Percentiles rank a stretch among this genome's conserved stretches.
These are phyloP conservation scores for Leptographium galeiforme DNA, from an alignment of 2,329 filamentous ascomycete species.

Conservation along the genomic window DNA sequence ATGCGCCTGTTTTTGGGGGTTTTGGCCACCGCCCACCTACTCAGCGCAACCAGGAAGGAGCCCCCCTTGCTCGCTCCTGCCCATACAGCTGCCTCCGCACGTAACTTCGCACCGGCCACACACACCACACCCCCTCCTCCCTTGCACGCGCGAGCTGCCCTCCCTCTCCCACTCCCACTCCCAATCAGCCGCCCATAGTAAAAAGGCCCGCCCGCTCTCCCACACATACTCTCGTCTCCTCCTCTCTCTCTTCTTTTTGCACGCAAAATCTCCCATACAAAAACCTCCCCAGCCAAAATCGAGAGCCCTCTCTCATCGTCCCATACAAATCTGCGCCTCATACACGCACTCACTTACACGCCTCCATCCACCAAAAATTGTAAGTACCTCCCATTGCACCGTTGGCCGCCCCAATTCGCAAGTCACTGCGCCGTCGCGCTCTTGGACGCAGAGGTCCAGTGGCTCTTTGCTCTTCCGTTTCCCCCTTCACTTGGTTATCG, in stretches of 20 bases:
- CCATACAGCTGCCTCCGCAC: background rate
- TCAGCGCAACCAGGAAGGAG: constrained; percentile 2
- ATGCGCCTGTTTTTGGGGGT: constrained; percentile 9
- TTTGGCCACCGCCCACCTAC: constrained; percentile 15
- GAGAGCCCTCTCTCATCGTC: constrained; percentile 18
- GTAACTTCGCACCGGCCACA: background rate
- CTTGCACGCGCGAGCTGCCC: constrained; percentile 2
- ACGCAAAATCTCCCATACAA: constrained; percentile 39
- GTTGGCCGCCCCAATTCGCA: constrained; percentile 23
- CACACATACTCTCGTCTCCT: constrained; percentile 43
- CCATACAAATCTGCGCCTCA: constrained; percentile 30
- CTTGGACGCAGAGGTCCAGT: background rate
- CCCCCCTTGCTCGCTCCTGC: constrained; percentile 1
- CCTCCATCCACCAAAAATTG: constrained; percentile 31
- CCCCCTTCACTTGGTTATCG: background rate
- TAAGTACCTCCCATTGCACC: constrained; percentile 39
- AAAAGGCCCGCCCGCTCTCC: constrained; percentile 47
- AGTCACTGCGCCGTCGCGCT: constrained; percentile 19
- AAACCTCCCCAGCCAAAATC: constrained; percentile 34
- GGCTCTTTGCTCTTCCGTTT: too few species aligned
- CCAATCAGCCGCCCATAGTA: constrained; percentile 51
- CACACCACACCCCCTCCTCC: constrained; percentile 3
- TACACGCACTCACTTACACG: constrained; percentile 19
- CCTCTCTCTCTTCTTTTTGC: constrained; percentile 32
- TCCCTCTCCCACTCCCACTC: constrained; percentile 18